phyloP scores from a whole-genome alignment of 1,284 basidiomycete genomes.

The Athelia psychrophila region DNA sequence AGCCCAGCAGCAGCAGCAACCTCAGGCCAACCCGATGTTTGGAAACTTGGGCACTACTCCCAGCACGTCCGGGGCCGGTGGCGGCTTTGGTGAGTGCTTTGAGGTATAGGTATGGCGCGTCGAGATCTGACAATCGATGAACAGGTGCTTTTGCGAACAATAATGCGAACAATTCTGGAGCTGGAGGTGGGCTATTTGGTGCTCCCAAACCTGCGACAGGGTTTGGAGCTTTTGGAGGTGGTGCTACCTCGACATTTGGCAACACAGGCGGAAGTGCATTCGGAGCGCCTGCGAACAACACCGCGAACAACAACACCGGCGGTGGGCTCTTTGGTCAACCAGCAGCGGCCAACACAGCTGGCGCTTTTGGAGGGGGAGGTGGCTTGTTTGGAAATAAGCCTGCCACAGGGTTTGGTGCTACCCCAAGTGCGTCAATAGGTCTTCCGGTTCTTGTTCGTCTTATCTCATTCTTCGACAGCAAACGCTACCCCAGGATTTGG shows the following conservation, averaged over 20 bases:
- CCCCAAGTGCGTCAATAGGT: conserved; percentile 28
- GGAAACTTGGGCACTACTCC: conserved; percentile 49
- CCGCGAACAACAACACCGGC: conserved; percentile 24
- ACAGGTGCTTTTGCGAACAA: conserved; percentile 60
- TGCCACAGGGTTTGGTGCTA: conserved; percentile 44
- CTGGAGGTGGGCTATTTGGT: conserved; percentile 51
- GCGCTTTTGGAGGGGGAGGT: conserved; percentile 31
- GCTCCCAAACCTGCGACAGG: conserved; percentile 63
- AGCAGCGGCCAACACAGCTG: conserved; percentile 25
- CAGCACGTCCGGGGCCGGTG: conserved; percentile 35
- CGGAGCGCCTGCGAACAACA: conserved; percentile 14
- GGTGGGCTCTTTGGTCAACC: conserved; percentile 48
- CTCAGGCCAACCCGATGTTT: conserved; percentile 78
- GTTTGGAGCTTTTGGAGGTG: conserved; percentile 65
- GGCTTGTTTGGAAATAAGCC: conserved; percentile 48
- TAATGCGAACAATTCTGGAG: conserved; percentile 33
- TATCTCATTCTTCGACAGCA: not conserved
- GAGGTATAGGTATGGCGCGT: not conserved
- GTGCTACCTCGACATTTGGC: conserved; percentile 35
- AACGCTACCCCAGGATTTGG: conserved; percentile 7
- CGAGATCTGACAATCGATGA: conserved; percentile 2
- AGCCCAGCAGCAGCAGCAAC: conserved; percentile 39
- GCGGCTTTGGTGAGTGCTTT: conserved; percentile 54
- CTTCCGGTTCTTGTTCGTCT: not conserved
- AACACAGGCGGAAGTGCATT: conserved; percentile 19